phyloP scores from a whole-genome alignment of 495 filamentous ascomycete species.

The Friedmanniomyces simplex region DNA sequence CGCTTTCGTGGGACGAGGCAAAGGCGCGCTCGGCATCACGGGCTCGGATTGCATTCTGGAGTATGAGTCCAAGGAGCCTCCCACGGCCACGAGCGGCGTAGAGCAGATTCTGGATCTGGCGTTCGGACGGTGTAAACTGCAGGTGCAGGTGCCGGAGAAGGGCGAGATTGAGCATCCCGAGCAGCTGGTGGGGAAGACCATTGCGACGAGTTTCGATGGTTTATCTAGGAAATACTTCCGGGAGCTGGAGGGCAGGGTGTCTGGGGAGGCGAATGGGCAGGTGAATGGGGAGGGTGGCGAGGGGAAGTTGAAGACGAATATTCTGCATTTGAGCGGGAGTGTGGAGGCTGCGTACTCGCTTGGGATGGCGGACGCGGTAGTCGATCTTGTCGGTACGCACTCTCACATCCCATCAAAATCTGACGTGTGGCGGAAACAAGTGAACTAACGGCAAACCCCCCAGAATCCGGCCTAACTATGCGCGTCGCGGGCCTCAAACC shows the following conservation, averaged over 20 bases:
- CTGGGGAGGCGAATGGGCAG: not conserved
- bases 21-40: constrained; percentile 89
- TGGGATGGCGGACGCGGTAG: constrained; percentile 91
- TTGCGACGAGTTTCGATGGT: constrained; percentile 88
- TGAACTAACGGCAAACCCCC: not conserved
- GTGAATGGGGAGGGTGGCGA: constrained; percentile 29
- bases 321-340: constrained; percentile 88
- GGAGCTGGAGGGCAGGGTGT: constrained; percentile 47
- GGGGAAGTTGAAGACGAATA: constrained; percentile 59
- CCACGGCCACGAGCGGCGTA: constrained; percentile 54
- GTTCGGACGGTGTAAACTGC: constrained; percentile 83
- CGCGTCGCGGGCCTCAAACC: constrained; percentile 90
- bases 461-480: constrained; percentile 98
- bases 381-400: constrained; percentile 83
- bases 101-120: constrained; percentile 79
- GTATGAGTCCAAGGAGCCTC: constrained; percentile 63
- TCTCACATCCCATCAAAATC: not conserved
- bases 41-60: constrained; percentile 87
- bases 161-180: constrained; percentile 56
- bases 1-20: constrained; percentile 88
- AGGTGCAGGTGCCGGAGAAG: constrained; percentile 90
- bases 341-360: constrained; percentile 94
- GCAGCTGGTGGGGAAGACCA: constrained; percentile 83
- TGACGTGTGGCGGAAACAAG: not conserved
- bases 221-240: constrained; percentile 74